Evolutionary conservation across 1,139 yeast genomes (phyloP).

Genomic region (Taphrina flavorubra): DNA sequence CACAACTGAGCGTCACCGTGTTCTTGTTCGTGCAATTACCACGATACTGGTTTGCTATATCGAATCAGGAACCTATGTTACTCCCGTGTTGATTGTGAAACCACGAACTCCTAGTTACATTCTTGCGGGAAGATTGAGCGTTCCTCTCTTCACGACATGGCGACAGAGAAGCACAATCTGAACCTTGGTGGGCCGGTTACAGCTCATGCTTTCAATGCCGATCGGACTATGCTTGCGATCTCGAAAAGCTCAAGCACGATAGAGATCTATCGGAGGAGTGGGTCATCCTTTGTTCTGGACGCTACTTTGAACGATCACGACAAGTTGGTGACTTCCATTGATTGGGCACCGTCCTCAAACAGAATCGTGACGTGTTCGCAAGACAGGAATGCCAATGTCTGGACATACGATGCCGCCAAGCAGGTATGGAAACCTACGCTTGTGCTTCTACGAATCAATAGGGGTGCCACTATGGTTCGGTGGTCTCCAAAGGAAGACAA

Average conservation of each 20-base stretch:
- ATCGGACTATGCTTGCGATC: conserved; percentile 37
- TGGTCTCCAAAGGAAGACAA: conserved; percentile 95
- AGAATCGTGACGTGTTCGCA: conserved; percentile 96
- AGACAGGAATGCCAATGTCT: conserved; percentile 95
- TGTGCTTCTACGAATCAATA: conserved; percentile 85
- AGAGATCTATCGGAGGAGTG: conserved; percentile 25
- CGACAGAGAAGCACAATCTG: conserved; percentile 28
- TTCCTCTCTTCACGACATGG: conserved; percentile 32
- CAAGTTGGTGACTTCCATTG: conserved; percentile 92
- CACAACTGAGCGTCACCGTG: conserved; percentile 6
- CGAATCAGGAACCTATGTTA: too few relatives aligned
- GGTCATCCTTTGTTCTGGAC: conserved; percentile 12
- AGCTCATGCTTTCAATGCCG: conserved; percentile 43
- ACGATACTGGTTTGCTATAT: too few relatives aligned
- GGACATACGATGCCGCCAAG: conserved; percentile 70
- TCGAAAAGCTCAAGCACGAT: conserved; percentile 35
- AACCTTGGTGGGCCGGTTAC: conserved; percentile 42
- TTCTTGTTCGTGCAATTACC: not conserved
- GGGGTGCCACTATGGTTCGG: conserved; percentile 90
- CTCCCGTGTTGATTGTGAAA: too few relatives aligned
- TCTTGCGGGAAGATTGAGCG: conserved; percentile 34
- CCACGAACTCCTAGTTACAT: too few relatives aligned
- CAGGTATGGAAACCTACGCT: conserved; percentile 82
- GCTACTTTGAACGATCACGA: conserved; percentile 61
- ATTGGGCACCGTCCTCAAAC: conserved; percentile 78